These are phyloP conservation scores for Diaporthe ilicicola DNA, from an alignment of 2,329 filamentous ascomycete genomes.

Conservation along the genomic window DNA sequence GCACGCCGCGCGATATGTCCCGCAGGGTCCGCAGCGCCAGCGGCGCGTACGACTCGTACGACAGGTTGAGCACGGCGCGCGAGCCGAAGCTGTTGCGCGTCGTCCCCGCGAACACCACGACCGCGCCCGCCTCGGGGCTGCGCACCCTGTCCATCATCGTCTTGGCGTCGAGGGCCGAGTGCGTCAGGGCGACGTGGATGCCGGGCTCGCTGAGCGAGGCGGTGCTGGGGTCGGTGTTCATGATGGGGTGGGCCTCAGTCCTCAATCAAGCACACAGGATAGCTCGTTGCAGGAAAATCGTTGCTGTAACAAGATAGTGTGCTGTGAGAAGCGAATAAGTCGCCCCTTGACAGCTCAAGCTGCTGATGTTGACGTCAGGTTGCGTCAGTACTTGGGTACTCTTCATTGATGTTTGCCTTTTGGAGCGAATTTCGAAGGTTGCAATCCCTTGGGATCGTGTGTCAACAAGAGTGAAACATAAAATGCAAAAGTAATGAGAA, in stretches of 20 bases:
- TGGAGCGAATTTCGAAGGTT: no score
- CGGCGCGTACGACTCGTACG: slow-evolving; percentile 78
- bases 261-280: background rate
- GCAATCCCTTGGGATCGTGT: background rate
- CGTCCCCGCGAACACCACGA: slow-evolving; percentile 80
- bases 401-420: background rate
- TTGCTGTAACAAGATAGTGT: background rate
- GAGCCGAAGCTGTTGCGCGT: slow-evolving; percentile 79
- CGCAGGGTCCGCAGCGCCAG: slow-evolving; percentile 76
- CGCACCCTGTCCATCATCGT: slow-evolving; percentile 72
- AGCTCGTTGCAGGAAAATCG: background rate
- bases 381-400: no score
- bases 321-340: background rate
- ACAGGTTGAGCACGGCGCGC: slow-evolving; percentile 76
- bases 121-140: slow-evolving; percentile 77
- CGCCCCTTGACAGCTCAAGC: background rate
- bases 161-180: slow-evolving; percentile 65
- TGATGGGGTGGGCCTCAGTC: slow-evolving; percentile 17
- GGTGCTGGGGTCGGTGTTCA: slow-evolving; percentile 35
- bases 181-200: slow-evolving; percentile 74
- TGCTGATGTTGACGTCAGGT: background rate
- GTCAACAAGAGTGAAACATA: background rate
- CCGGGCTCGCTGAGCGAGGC: background rate
- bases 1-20: slow-evolving; percentile 66
- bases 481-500: no score